Evolutionary conservation across 805 yeast genomes (phyloP), one percentile per base, ranked within the genome.

Genomic region (Zygoascus bituminiphila): DNA sequence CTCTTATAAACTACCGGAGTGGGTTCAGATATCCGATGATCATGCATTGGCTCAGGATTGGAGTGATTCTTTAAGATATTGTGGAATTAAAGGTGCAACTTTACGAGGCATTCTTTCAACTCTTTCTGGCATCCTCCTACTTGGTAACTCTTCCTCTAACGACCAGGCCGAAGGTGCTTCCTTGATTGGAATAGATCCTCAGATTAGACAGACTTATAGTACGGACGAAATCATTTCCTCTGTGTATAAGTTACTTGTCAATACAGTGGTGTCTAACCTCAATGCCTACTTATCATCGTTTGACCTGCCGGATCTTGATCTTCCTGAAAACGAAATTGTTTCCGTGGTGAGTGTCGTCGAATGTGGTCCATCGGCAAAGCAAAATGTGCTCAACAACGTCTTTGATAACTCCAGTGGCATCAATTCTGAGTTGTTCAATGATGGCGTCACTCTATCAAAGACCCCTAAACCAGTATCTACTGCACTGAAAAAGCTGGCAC

Each of bases 81-180:
- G 69, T 37, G 62, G 69, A 10, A 58, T 67, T 40, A 54, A 55
- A 33, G 63, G 64, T n/a, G 59, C 66, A 23, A 46, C 59, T 12
- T 53, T 63, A 22, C 55, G 68, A 6, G 61, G 66, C 1, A 51
- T 69, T 24, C 51, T 68, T 42, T 55, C 67, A 22, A 53, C 65
- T 2, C 55, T 69, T 9, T 65, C 70, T 22, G 73, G 73, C 14
- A 64, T 69, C 44, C 56, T 69, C 23, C 58, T 69, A 10, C 53
- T 69, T 14, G 70, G 70, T 9, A 66, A 69, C 49, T 48, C 49
- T 37, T 51, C 57, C 20, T 54, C 54, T 7, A 58, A 57, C 38
- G 72, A 68, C 42, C 50, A 59, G 1, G 66, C 68, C n/a, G 72
- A 67, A 24, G 73, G 73, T 20, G 72, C 73, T 0, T 57, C 68